phyloP scores from a whole-genome alignment of 805 yeast genomes.

The Clavispora santaluciae region DNA sequence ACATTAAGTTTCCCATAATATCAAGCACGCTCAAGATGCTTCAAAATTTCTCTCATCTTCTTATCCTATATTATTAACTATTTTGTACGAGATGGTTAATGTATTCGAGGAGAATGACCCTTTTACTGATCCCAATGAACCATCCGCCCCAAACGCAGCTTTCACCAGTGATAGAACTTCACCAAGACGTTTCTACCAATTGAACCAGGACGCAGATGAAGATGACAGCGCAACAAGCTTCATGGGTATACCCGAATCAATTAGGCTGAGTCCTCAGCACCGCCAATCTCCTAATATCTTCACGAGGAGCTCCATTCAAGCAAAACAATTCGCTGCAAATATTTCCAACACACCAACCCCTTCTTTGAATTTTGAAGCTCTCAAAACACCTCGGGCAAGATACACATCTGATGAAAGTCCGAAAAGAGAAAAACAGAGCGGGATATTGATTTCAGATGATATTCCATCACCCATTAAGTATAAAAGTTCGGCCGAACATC shows the following conservation, averaged over 20 bases:
- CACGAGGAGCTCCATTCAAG: conserved; percentile 31
- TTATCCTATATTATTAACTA: neutral
- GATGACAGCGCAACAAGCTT: conserved; percentile 21
- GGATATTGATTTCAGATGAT: conserved; percentile 42
- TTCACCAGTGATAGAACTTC: conserved; percentile 35
- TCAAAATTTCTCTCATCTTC: neutral
- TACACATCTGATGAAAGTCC: conserved; percentile 69
- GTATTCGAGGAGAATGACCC: conserved; percentile 33
- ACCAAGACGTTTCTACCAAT: conserved; percentile 31
- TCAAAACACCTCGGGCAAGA: conserved; percentile 54
- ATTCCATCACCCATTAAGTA: neutral
- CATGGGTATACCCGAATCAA: conserved; percentile 26
- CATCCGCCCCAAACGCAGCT: conserved; percentile 35
- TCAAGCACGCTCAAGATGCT: neutral
- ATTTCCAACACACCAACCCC: conserved; percentile 7
- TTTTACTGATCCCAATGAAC: conserved; percentile 27
- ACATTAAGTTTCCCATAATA: neutral
- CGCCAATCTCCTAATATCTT: conserved; percentile 43
- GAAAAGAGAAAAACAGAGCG: conserved; percentile 46
- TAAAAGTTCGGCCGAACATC: neutral
- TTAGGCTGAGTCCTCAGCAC: conserved; percentile 21
- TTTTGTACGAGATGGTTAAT: conserved; percentile 20
- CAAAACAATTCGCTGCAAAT: conserved; percentile 4
- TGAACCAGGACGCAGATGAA: conserved; percentile 16
- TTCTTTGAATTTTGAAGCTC: conserved; percentile 6